Evolutionary conservation across 2,329 filamentous ascomycete species (phyloP).

Genomic region (Teratosphaeria viscida): DNA sequence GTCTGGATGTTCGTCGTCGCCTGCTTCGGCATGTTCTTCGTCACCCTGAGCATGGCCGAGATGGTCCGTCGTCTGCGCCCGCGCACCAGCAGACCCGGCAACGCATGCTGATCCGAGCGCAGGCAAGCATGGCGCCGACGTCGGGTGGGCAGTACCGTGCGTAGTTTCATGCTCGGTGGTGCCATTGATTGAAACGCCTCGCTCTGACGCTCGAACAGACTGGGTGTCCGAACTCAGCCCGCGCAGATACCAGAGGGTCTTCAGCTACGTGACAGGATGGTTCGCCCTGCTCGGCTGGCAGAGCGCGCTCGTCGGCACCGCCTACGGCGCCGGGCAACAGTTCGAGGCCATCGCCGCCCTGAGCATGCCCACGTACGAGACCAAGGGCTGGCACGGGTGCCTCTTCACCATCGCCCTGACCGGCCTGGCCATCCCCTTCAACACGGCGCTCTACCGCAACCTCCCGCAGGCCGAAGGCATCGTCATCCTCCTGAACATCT

Average conservation of each 20-base stretch:
- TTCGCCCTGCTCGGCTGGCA: constrained; percentile 6
- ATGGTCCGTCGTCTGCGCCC: neutral
- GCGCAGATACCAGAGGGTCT: neutral
- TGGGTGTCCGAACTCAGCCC: neutral
- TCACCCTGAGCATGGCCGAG: constrained; percentile 1
- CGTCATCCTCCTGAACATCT: constrained; percentile 15
- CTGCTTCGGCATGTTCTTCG: constrained; percentile 2
- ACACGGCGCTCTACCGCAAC: constrained; percentile 24
- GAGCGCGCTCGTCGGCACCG: neutral
- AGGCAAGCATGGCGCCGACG: constrained; percentile 3
- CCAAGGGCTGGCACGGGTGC: constrained; percentile 39
- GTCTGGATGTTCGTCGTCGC: constrained; percentile 4
- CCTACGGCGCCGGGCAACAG: neutral
- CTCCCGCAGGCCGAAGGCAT: constrained; percentile 32
- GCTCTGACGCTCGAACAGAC: neutral
- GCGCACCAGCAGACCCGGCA: too few species aligned
- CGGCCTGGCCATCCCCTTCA: constrained; percentile 33
- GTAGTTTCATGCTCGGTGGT: neutral
- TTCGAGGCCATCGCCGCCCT: neutral
- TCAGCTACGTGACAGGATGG: constrained; percentile 12
- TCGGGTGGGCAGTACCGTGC: constrained; percentile 5
- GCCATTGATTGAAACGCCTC: too few species aligned
- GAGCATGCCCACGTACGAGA: constrained; percentile 2
- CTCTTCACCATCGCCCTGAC: constrained; percentile 39
- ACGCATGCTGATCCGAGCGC: neutral